Percentiles rank a stretch among this genome's conserved stretches.
phyloP scores from a whole-genome alignment of 2,329 filamentous ascomycete genomes.

The Chalara sp. region DNA sequence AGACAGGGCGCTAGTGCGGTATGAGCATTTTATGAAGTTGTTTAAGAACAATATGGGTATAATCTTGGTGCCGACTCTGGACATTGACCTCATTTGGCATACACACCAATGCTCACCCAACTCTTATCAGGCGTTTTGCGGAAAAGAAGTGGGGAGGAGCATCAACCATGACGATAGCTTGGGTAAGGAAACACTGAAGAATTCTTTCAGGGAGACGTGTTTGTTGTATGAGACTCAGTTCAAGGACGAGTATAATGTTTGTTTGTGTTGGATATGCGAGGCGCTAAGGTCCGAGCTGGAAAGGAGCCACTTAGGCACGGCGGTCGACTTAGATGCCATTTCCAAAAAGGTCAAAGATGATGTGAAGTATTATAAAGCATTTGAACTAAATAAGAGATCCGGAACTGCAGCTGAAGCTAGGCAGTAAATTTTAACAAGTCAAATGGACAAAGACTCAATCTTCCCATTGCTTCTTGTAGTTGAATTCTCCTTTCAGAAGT shows the following conservation, averaged over 20 bases:
- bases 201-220: background rate
- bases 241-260: background rate
- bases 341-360: too few species aligned
- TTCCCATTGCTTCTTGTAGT: background rate
- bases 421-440: too few species aligned
- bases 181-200: background rate
- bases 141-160: background rate
- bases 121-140: background rate
- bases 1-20: constrained; percentile 29
- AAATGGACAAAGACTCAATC: too few species aligned
- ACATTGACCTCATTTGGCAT: background rate
- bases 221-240: background rate
- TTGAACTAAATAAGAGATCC: too few species aligned
- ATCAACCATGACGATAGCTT: background rate
- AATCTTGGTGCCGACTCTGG: constrained; percentile 18
- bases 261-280: background rate
- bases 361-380: too few species aligned
- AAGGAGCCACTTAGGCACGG: too few species aligned
- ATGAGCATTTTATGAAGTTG: constrained; percentile 32
- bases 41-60: constrained; percentile 22
- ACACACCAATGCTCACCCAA: background rate
- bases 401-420: too few species aligned
- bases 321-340: too few species aligned
- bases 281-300: background rate
- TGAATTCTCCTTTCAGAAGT: background rate